Conservation (phyloP, 768 basidiomycete genomes). For the Macrolepiota albuminosa region DNA sequence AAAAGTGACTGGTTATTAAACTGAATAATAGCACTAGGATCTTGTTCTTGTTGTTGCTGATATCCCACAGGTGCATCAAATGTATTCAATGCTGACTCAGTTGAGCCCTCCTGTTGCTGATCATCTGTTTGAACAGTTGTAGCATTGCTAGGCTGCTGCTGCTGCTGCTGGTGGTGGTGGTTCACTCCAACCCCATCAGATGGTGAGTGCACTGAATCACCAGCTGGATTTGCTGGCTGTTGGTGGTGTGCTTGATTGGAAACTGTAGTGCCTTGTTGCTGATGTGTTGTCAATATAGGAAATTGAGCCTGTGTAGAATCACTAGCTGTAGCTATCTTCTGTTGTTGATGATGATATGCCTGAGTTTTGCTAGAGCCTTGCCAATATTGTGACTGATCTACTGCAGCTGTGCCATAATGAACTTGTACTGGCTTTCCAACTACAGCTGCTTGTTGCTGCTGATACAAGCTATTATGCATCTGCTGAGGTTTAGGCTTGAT, state of each 20-base stretch:
- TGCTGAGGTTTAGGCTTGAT: not conserved
- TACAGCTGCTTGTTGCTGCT: not conserved
- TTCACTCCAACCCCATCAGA: not conserved
- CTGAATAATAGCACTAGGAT: not conserved
- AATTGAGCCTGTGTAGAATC: not conserved
- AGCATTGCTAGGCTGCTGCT: not conserved
- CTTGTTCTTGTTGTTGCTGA: conserved; percentile 8
- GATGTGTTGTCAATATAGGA: not conserved
- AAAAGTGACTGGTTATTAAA: not conserved
- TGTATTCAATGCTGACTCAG: not conserved
- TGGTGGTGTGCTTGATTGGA: not conserved
- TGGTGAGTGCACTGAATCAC: not conserved
- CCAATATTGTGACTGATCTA: not conserved
- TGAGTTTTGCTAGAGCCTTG: not conserved
- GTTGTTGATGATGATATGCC: not conserved
- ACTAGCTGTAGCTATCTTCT: not conserved
- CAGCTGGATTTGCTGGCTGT: not conserved
- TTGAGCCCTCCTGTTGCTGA: not conserved
- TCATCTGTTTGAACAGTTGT: not conserved
- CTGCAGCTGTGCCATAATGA: not conserved
- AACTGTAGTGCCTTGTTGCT: not conserved
- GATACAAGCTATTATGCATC: not conserved
- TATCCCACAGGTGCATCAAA: not conserved
- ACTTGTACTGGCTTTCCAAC: not conserved
- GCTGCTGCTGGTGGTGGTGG: not conserved